These are phyloP conservation scores for Pugionium cornutum DNA, from an alignment of 345 rosid species.

Conservation along the genomic window DNA sequence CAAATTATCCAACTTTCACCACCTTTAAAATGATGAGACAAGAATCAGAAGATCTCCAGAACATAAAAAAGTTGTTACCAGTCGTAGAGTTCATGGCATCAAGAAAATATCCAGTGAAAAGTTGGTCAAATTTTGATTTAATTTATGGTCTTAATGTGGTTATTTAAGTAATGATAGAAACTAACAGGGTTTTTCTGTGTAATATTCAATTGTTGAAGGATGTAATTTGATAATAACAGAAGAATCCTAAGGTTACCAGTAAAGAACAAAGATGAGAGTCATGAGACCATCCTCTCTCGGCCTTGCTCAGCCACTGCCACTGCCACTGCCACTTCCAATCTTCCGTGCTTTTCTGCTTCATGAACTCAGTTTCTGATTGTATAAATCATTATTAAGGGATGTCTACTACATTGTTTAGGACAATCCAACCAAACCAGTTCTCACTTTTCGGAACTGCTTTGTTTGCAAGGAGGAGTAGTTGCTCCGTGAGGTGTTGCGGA, in stretches of 20 bases:
- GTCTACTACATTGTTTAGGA: slow-evolving; percentile 64
- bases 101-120: too few species aligned
- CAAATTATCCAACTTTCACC: too few species aligned
- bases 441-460: slow-evolving; percentile 47
- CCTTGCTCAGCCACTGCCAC: slow-evolving; percentile 4
- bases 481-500: slow-evolving; percentile 51
- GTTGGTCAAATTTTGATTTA: too few species aligned
- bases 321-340: background rate
- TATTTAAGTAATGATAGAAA: too few species aligned
- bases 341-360: slow-evolving; percentile 15
- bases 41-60: too few species aligned
- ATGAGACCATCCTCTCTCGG: slow-evolving; percentile 6
- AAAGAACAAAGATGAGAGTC: background rate
- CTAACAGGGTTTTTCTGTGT: too few species aligned
- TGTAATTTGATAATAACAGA: too few species aligned
- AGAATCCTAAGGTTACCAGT: background rate
- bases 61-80: too few species aligned
- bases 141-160: too few species aligned
- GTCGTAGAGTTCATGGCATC: too few species aligned
- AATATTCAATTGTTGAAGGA: too few species aligned
- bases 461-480: slow-evolving; percentile 44
- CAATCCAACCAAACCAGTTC: slow-evolving; percentile 53
- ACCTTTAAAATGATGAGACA: too few species aligned
- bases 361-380: slow-evolving; percentile 1
- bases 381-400: slow-evolving; percentile 29